Conservation (phyloP, 176 grass and related monocot species). For the Eleusine indica region DNA sequence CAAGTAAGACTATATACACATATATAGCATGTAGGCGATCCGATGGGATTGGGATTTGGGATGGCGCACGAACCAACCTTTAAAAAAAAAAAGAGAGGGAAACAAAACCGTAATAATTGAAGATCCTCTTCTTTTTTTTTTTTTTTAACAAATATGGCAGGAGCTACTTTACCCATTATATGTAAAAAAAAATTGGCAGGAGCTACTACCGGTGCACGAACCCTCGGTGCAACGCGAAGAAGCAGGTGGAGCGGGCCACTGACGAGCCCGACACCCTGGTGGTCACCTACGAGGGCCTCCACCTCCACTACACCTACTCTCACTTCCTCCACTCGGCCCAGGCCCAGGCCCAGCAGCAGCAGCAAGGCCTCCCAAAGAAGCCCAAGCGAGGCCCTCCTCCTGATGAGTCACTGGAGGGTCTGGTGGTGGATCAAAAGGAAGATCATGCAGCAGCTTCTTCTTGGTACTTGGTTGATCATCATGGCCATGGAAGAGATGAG, state of each 20-base stretch:
- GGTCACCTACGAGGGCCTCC: slow-evolving; percentile 92
- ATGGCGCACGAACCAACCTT: no score
- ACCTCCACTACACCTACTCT: slow-evolving; percentile 89
- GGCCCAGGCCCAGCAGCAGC: background rate
- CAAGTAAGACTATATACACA: no score
- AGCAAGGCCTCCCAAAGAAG: slow-evolving; percentile 48
- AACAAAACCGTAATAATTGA: no score
- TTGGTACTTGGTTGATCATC: background rate
- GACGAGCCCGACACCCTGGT: slow-evolving; percentile 71
- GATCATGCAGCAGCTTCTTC: no score
- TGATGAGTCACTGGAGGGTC: no score
- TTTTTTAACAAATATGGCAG: no score
- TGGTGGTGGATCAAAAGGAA: no score
- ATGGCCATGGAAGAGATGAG: background rate
- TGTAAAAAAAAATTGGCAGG: slow-evolving; percentile 39
- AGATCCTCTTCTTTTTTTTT: no score
- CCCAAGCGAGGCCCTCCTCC: slow-evolving; percentile 21
- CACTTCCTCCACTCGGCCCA: slow-evolving; percentile 48
- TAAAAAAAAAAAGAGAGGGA: no score
- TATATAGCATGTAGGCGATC: no score
- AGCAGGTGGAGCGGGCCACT: slow-evolving; percentile 79
- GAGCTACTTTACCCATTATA: no score
- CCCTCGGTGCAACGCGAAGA: slow-evolving; percentile 93
- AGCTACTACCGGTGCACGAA: slow-evolving; percentile 99
- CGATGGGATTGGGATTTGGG: no score